A percentile compares a stretch with the other conserved stretches of the same genome.
phyloP scores from a whole-genome alignment of 2,329 filamentous ascomycete species.

The Amylocarpus encephaloides region DNA sequence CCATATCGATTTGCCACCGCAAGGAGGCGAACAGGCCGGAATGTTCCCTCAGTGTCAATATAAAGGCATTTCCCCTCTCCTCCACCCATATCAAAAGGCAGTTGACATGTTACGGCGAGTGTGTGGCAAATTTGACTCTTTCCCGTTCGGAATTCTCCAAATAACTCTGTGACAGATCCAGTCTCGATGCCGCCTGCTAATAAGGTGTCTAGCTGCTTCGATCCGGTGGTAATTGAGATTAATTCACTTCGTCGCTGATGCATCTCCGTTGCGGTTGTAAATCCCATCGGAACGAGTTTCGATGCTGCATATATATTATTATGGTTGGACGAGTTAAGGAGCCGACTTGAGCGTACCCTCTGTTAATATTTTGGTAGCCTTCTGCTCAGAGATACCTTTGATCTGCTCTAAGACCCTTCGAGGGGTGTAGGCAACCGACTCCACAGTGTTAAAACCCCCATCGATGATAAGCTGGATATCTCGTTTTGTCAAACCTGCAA shows the following conservation, averaged over 20 bases:
- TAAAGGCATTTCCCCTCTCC: constrained; percentile 98
- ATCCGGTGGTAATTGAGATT: constrained; percentile 96
- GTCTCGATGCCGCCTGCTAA: constrained; percentile 94
- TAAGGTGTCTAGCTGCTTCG: constrained; percentile 92
- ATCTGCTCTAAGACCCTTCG: constrained; percentile 83
- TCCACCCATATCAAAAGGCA: constrained; percentile 98
- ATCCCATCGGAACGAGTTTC: constrained; percentile 96
- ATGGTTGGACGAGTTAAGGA: not conserved
- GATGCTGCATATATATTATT: constrained; percentile 52
- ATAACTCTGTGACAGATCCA: constrained; percentile 95
- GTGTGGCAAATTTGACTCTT: constrained; percentile 99
- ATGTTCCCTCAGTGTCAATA: constrained; percentile 97
- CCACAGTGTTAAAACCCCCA: constrained; percentile 90
- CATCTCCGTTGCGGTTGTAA: constrained; percentile 98
- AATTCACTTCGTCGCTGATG: constrained; percentile 93
- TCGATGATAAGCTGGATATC: constrained; percentile 92
- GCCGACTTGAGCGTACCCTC: constrained; percentile 56
- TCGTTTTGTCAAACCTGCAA: constrained; percentile 84
- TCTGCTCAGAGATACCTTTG: constrained; percentile 96
- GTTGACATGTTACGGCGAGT: constrained; percentile 93
- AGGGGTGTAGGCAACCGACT: constrained; percentile 89
- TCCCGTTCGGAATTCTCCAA: constrained; percentile 95
- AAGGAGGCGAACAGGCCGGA: constrained; percentile 82
- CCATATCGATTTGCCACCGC: constrained; percentile 93
- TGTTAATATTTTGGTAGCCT: constrained; percentile 81